Evolutionary conservation across 2,329 filamentous ascomycete species (phyloP).

Genomic region (Fusarium tanahbumbuense): DNA sequence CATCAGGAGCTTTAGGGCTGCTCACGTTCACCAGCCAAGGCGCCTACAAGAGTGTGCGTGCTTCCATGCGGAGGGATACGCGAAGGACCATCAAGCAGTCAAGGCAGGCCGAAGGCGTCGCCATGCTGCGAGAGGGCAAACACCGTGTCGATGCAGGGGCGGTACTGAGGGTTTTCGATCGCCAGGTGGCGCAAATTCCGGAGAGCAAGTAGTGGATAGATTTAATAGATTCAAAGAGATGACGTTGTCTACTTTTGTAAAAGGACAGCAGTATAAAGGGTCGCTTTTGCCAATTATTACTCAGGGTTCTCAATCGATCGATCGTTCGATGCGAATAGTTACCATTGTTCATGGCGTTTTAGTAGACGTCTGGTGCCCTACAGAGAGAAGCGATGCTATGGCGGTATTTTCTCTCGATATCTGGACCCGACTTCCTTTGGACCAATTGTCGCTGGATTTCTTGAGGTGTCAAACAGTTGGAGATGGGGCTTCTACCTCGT

Average conservation of each 20-base stretch:
- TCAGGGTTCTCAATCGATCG: neutral
- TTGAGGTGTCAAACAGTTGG: too few relatives aligned
- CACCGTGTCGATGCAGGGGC: neutral
- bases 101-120: neutral
- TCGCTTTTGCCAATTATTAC: neutral
- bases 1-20: slow-evolving; percentile 13
- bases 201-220: neutral
- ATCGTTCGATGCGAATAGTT: neutral
- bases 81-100: neutral
- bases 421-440: too few relatives aligned
- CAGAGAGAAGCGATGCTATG: neutral
- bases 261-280: neutral
- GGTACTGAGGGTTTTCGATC: neutral
- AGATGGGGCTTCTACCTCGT: too few relatives aligned
- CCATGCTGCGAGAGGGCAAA: neutral
- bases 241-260: neutral
- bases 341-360: neutral
- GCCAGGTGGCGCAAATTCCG: neutral
- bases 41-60: slow-evolving; percentile 11
- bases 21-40: slow-evolving; percentile 12
- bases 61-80: neutral
- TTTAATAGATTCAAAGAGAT: neutral
- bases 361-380: neutral
- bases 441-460: too few relatives aligned
- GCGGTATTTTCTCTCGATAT: neutral